A percentile compares a stretch with the other conserved stretches of the same genome.
These are phyloP conservation scores for Hymenoscyphus albidus DNA, from an alignment of 2,329 filamentous ascomycete genomes.

Conservation along the genomic window DNA sequence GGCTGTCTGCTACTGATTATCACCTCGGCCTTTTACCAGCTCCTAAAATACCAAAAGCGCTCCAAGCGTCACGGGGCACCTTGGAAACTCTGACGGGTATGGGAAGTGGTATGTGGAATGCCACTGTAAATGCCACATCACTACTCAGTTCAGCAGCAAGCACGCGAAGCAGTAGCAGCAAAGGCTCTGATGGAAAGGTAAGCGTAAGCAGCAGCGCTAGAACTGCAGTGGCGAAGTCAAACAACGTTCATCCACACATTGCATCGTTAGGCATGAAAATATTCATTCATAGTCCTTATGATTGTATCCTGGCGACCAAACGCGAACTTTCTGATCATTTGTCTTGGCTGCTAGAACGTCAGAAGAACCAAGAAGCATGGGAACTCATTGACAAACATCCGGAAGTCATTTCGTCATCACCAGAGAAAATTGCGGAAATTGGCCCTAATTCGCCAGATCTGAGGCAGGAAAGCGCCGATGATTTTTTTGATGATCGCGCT, in stretches of 20 bases:
- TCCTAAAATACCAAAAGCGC: conserved; percentile 60
- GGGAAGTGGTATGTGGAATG: conserved; percentile 81
- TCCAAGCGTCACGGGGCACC: conserved; percentile 62
- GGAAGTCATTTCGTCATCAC: conserved; percentile 53
- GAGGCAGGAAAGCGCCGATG: conserved; percentile 40
- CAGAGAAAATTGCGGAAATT: conserved; percentile 41
- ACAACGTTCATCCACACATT: conserved; percentile 30
- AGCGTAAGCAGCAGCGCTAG: conserved; percentile 36
- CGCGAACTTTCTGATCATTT: conserved; percentile 83
- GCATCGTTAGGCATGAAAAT: conserved; percentile 64
- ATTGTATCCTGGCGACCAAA: conserved; percentile 89
- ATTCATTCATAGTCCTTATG: conserved; percentile 94
- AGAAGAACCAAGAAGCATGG: conserved; percentile 83
- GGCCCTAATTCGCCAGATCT: conserved; percentile 41
- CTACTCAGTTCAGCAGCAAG: conserved; percentile 87
- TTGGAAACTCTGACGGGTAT: conserved; percentile 72
- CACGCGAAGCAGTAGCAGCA: conserved; percentile 57
- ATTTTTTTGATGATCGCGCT: conserved; percentile 73
- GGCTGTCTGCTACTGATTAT: conserved; percentile 83
- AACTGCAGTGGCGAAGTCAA: conserved; percentile 42
- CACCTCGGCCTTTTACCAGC: conserved; percentile 82
- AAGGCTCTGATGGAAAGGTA: conserved; percentile 51
- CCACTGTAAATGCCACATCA: conserved; percentile 78
- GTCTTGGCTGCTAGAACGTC: conserved; percentile 76
- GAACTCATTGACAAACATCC: conserved; percentile 84